Evolutionary conservation across 225 moss, liverwort and hornwort genomes (phyloP).

Genomic region (Physcomitrium patens): DNA sequence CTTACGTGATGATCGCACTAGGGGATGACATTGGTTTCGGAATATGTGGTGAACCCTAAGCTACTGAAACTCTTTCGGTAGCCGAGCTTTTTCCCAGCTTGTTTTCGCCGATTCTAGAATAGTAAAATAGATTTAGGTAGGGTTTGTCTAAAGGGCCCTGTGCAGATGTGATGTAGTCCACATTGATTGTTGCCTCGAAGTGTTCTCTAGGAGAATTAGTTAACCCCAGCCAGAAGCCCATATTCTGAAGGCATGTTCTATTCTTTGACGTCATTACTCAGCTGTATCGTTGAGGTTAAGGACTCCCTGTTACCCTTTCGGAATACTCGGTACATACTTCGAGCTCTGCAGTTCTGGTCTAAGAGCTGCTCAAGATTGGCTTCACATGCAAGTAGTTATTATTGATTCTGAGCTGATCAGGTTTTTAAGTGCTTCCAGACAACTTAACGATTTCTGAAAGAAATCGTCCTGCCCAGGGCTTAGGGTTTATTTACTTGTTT

Average conservation of each 20-base stretch:
- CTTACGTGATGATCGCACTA: background rate
- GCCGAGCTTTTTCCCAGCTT: background rate
- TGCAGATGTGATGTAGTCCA: no score
- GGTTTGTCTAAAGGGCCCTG: no score
- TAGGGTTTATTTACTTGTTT: background rate
- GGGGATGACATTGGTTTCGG: background rate
- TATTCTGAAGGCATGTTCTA: no score
- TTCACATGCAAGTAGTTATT: background rate
- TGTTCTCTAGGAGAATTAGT: background rate
- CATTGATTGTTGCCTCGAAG: background rate
- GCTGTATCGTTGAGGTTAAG: no score
- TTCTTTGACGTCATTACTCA: no score
- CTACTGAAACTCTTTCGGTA: background rate
- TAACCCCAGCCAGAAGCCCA: no score
- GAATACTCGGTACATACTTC: background rate
- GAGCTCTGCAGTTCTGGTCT: background rate
- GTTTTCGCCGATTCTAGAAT: background rate
- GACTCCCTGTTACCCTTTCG: background rate
- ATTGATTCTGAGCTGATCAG: no score
- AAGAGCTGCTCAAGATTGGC: background rate
- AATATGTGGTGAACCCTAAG: constrained; percentile 7
- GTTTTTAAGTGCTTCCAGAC: no score
- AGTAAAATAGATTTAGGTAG: background rate
- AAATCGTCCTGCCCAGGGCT: background rate
- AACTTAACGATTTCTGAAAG: no score